These are phyloP conservation scores for Aspergillus sp. DNA, from an alignment of 2,329 filamentous ascomycete genomes.

Conservation along the genomic window DNA sequence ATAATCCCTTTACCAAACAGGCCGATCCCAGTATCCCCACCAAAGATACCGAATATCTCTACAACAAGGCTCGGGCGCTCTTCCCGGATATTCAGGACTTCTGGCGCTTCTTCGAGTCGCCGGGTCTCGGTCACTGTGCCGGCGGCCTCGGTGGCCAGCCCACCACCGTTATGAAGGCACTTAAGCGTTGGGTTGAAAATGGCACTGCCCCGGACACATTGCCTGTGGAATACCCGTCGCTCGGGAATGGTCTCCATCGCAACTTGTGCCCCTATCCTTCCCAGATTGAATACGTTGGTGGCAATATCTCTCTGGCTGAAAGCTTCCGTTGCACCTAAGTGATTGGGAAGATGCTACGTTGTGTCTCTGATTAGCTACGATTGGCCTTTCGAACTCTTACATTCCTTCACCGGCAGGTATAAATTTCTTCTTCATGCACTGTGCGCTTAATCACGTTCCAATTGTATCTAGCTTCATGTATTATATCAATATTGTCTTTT, in stretches of 20 bases:
- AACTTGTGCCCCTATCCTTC: conserved; percentile 7
- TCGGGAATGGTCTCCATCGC: not conserved
- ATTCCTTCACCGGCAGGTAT: too few species aligned
- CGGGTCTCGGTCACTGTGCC: conserved; percentile 11
- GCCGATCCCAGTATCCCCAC: not conserved
- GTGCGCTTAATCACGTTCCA: too few species aligned
- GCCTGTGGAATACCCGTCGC: conserved; percentile 5
- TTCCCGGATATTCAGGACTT: conserved; percentile 7
- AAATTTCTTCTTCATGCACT: too few species aligned
- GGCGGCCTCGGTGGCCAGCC: conserved; percentile 13
- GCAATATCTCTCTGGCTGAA: not conserved
- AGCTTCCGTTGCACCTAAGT: too few species aligned
- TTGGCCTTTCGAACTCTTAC: too few species aligned
- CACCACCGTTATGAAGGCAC: conserved; percentile 12
- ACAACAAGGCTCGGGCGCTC: not conserved
- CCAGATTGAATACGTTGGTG: not conserved
- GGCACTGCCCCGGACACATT: conserved; percentile 20
- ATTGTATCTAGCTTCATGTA: too few species aligned
- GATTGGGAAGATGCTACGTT: too few species aligned
- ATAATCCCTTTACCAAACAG: not conserved
- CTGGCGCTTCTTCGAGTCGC: conserved; percentile 11
- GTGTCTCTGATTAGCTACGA: too few species aligned
- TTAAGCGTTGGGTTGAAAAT: conserved; percentile 18
- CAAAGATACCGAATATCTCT: not conserved
- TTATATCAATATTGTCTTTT: too few species aligned